A percentile compares a stretch with the other conserved stretches of the same genome.
Conservation (phyloP, 129 eudicot species). For the Calendula officinalis region DNA sequence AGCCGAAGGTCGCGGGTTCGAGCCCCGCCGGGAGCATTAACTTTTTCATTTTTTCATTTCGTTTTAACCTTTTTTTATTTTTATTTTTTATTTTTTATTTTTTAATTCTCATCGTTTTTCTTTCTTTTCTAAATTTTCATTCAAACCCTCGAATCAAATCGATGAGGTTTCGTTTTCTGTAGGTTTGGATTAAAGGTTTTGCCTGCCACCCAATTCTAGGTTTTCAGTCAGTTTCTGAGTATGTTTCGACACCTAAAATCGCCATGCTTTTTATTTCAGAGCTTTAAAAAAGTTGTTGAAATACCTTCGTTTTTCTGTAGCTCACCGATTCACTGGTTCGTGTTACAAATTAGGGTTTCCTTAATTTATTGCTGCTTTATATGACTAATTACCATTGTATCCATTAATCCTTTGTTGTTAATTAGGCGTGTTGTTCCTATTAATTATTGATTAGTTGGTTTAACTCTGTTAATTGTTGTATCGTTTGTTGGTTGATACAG, state of each 20-base stretch:
- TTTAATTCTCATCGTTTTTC: too few relatives aligned
- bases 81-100: too few relatives aligned
- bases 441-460: too few relatives aligned
- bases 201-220: slow-evolving; percentile 15
- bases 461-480: too few relatives aligned
- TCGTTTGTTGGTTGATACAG: too few relatives aligned
- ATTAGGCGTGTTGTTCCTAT: slow-evolving; percentile 13
- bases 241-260: slow-evolving; percentile 22
- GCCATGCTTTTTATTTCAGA: background rate
- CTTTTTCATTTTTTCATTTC: background rate
- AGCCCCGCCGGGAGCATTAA: slow-evolving; percentile 80
- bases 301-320: background rate
- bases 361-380: too few relatives aligned
- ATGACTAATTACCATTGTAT: too few relatives aligned
- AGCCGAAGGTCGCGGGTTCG: slow-evolving; percentile 99
- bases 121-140: too few relatives aligned
- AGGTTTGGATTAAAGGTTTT: background rate
- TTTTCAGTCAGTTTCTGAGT: slow-evolving; percentile 27
- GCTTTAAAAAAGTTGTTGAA: background rate
- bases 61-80: too few relatives aligned
- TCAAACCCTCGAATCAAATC: background rate
- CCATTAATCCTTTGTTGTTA: too few relatives aligned
- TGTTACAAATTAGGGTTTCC: too few relatives aligned
- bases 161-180: slow-evolving; percentile 16
- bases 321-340: background rate